Base-by-base conservation (phyloP, 1,284 basidiomycete species). In the Ceratobasidium sp. region DNA sequence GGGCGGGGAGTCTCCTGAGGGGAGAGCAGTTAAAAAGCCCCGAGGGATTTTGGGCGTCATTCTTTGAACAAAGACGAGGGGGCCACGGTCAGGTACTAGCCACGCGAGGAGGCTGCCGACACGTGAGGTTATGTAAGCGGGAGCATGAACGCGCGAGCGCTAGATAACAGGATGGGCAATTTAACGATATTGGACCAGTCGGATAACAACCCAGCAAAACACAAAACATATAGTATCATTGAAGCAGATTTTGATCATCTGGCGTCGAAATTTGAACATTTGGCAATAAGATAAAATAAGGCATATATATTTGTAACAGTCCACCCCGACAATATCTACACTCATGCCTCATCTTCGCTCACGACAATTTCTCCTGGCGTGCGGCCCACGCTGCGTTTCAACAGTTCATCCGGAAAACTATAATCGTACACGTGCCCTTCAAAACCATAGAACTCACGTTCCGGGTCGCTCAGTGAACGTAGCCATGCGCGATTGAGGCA, bases 401-500 rank as follows among this genome's bases (percentile, higher is more conserved):
- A 61, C 19, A 61, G 19, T 34, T 61, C 32, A 37, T 32, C 32
- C 7, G 59, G 59, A 37, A 61, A 61, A 17, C 59, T 61, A 25
- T 61, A 61, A 40, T 61, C 34, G 59, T 61, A 61, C 34, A 34
- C 40, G 15, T 61, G 59, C 19, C 11, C 29, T 17, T 61, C 29
- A 40, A 61, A 61, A n/a, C 17, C 15, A 25, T 61, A 61, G 32
- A 61, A 61, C 13, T 61, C 59, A 17, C 32, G 32, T 37, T 61
- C 59, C 59, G 59, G 29, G 34, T 7, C 59, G n/a, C 29, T 34
- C 59, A 61, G 19, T 17, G 59, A 37, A 13, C 32, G 25, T 6
- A 61, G 9, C 59, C 59, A 61, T 13, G 59, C 34, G 25, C 59
- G 59, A 17, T 40, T 61, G 19, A 61, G 25, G 32, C 59, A 61